Evolutionary conservation across 768 basidiomycete genomes (phyloP).

Genomic region (Hemileccinum rubropunctum): DNA sequence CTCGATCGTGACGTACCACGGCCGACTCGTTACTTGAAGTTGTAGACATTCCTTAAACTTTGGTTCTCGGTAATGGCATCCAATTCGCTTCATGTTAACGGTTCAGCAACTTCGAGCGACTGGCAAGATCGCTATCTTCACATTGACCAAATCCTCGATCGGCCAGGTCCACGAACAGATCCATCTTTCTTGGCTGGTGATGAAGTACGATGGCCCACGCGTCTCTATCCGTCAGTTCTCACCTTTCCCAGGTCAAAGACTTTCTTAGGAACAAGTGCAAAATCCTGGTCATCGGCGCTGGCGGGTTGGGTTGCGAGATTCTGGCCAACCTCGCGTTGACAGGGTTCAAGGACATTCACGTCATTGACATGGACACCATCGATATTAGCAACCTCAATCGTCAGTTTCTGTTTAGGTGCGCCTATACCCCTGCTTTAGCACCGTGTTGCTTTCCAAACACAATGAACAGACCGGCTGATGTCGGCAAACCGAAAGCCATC

Average conservation of each 20-base stretch:
- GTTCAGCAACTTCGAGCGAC: conserved; percentile 37
- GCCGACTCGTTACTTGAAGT: not conserved
- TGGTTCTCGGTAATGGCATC: conserved; percentile 23
- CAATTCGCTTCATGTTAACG: conserved; percentile 32
- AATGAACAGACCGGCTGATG: conserved; percentile 70
- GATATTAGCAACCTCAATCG: conserved; percentile 98
- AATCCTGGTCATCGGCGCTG: conserved; percentile 96
- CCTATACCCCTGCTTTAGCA: not conserved
- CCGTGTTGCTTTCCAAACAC: not conserved
- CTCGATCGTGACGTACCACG: not conserved
- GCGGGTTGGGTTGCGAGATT: conserved; percentile 97
- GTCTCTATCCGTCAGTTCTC: not conserved
- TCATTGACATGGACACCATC: conserved; percentile 99
- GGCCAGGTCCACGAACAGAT: conserved; percentile 87
- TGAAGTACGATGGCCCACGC: conserved; percentile 47
- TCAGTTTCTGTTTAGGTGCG: conserved; percentile 94
- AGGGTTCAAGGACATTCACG: conserved; percentile 98
- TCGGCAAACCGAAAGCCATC: conserved; percentile 90
- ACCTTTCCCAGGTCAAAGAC: conserved; percentile 65
- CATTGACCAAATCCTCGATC: conserved; percentile 84
- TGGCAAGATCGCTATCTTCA: conserved; percentile 71
- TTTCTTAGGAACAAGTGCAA: conserved; percentile 84
- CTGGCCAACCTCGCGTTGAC: conserved; percentile 93
- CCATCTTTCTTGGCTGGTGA: conserved; percentile 78
- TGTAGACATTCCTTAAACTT: conserved; percentile 14